Conservation (phyloP, 805 yeast genomes). For the Aciculoconidium aculeatum region DNA sequence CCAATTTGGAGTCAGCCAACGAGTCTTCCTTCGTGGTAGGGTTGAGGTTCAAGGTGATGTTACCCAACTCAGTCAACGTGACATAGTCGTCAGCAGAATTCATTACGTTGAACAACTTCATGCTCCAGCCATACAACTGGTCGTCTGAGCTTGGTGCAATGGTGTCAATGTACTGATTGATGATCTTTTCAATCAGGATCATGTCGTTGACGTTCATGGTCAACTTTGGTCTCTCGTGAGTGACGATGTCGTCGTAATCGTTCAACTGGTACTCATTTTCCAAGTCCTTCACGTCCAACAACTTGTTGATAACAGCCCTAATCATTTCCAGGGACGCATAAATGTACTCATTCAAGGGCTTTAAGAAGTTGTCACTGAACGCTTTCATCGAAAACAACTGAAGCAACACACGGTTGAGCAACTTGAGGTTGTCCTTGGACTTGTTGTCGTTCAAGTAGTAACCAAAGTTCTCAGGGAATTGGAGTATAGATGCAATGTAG, state of each 20-base stretch:
- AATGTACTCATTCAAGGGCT: slow-evolving; percentile 74
- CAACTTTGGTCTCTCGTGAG: slow-evolving; percentile 40
- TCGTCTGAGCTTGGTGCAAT: slow-evolving; percentile 51
- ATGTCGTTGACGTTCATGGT: slow-evolving; percentile 41
- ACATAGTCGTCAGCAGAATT: slow-evolving; percentile 36
- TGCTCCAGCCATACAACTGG: slow-evolving; percentile 41
- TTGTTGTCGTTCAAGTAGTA: slow-evolving; percentile 27
- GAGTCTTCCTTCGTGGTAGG: slow-evolving; percentile 42
- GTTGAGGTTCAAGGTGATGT: slow-evolving; percentile 52
- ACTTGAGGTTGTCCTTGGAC: slow-evolving; percentile 45
- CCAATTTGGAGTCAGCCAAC: slow-evolving; percentile 49
- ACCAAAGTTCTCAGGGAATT: slow-evolving; percentile 54
- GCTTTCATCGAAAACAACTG: slow-evolving; percentile 67
- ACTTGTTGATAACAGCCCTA: slow-evolving; percentile 35
- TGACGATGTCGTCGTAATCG: slow-evolving; percentile 62
- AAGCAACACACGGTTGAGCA: slow-evolving; percentile 51
- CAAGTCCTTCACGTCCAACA: slow-evolving; percentile 51
- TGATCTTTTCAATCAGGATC: slow-evolving; percentile 38
- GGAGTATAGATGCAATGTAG: slow-evolving; percentile 42
- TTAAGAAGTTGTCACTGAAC: slow-evolving; percentile 66
- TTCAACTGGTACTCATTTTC: slow-evolving; percentile 57
- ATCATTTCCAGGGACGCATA: slow-evolving; percentile 44
- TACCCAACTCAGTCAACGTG: slow-evolving; percentile 47
- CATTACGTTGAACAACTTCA: slow-evolving; percentile 35
- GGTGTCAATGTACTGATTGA: slow-evolving; percentile 36